These are phyloP conservation scores for Hibiscus trionum DNA, from an alignment of 345 rosid species.

Conservation along the genomic window DNA sequence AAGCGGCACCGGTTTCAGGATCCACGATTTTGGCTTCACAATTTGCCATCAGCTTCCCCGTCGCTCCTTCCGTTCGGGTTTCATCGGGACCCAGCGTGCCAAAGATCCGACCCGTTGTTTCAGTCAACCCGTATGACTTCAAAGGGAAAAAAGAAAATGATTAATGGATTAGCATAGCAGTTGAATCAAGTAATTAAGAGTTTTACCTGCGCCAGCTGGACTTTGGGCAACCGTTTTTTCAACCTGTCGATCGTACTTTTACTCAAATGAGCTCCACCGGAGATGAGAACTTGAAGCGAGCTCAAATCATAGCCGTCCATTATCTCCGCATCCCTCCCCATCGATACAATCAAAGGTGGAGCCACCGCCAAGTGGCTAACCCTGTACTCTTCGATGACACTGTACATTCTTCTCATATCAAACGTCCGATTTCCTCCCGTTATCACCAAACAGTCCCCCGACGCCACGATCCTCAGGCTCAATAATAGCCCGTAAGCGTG, in stretches of 20 bases:
- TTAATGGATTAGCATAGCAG: neutral
- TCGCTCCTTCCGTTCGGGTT: slow-evolving; percentile 26
- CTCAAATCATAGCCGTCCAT: slow-evolving; percentile 34
- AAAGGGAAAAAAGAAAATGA: neutral
- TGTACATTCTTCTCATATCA: slow-evolving; percentile 20
- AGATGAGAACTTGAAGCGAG: slow-evolving; percentile 37
- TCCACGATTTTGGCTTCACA: slow-evolving; percentile 44
- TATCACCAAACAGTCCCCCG: slow-evolving; percentile 38
- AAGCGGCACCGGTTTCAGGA: slow-evolving; percentile 30
- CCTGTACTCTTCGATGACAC: slow-evolving; percentile 23
- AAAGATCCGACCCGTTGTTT: slow-evolving; percentile 40
- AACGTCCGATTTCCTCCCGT: slow-evolving; percentile 19
- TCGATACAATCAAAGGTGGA: slow-evolving; percentile 36
- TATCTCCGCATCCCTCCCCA: slow-evolving; percentile 21
- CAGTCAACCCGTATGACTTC: slow-evolving; percentile 57
- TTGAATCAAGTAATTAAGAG: neutral
- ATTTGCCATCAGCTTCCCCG: slow-evolving; percentile 39
- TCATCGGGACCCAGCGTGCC: slow-evolving; percentile 34
- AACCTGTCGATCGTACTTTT: slow-evolving; percentile 24
- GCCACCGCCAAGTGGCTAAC: slow-evolving; percentile 42
- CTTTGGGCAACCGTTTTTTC: slow-evolving; percentile 24
- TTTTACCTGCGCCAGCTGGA: slow-evolving; percentile 37
- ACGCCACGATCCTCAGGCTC: slow-evolving; percentile 22
- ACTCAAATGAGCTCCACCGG: slow-evolving; percentile 42
- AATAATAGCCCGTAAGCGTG: slow-evolving; percentile 42